phyloP scores from a whole-genome alignment of 1,284 basidiomycete genomes.

The Golubevia sp. region DNA sequence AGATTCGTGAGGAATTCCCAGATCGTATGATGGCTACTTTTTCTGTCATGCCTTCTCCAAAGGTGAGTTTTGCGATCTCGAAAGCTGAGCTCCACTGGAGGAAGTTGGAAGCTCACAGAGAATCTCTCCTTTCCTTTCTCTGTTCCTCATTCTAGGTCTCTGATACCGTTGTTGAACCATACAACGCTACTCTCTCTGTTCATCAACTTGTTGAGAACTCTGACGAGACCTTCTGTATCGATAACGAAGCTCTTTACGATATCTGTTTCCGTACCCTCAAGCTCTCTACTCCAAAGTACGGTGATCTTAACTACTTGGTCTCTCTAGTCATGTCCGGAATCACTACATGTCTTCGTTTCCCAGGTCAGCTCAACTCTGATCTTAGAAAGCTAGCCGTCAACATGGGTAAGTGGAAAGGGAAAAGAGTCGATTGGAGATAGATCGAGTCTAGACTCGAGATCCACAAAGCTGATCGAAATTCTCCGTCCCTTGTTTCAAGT shows the following conservation, averaged over 20 bases:
- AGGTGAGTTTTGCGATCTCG: constrained; percentile 64
- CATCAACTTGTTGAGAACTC: constrained; percentile 72
- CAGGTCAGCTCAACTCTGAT: constrained; percentile 97
- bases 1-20: constrained; percentile 70
- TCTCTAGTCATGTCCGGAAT: constrained; percentile 98
- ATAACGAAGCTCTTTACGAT: constrained; percentile 91
- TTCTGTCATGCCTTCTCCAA: constrained; percentile 70
- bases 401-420: constrained; percentile 79
- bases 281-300: constrained; percentile 89
- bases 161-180: constrained; percentile 70
- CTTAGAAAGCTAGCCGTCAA: constrained; percentile 96
- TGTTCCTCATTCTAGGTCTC: constrained; percentile 61
- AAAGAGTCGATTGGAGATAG: no score
- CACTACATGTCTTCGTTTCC: constrained; percentile 94
- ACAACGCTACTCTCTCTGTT: constrained; percentile 70
- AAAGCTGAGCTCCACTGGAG: not conserved
- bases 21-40: constrained; percentile 72
- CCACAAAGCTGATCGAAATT: not conserved
- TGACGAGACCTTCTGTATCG: constrained; percentile 72
- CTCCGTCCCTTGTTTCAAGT: constrained; percentile 54
- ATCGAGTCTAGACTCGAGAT: not conserved
- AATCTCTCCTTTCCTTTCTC: not conserved
- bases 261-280: constrained; percentile 97
- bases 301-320: constrained; percentile 95
- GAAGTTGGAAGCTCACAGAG: no score